A percentile compares a stretch with the other conserved stretches of the same genome.
phyloP scores from a whole-genome alignment of 129 eudicot species.

The Tanacetum coccineum region DNA sequence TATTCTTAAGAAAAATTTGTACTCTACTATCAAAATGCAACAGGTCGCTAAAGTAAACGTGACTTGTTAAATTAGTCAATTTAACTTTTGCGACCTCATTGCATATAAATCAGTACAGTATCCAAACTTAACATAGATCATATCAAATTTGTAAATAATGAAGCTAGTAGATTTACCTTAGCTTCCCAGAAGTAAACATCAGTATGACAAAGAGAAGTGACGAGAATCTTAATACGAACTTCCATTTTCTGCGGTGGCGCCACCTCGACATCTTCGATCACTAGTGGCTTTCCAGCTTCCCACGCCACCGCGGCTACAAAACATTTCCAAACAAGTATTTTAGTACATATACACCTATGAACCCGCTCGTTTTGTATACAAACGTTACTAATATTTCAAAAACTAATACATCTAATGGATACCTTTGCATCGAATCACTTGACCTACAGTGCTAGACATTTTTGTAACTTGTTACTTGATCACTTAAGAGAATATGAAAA shows the following conservation, averaged over 20 bases:
- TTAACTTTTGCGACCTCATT: too few relatives aligned
- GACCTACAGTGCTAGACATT: constrained; percentile 41
- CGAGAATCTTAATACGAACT: constrained; percentile 71
- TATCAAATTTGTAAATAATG: too few relatives aligned
- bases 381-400: not conserved
- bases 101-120: too few relatives aligned
- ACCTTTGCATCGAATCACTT: constrained; percentile 67
- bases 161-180: constrained; percentile 35
- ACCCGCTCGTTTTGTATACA: too few relatives aligned
- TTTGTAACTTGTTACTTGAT: constrained; percentile 10
- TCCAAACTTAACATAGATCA: too few relatives aligned
- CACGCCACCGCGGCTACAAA: constrained; percentile 75
- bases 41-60: too few relatives aligned
- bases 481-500: constrained; percentile 4
- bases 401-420: too few relatives aligned
- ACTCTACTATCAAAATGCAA: too few relatives aligned
- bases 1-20: too few relatives aligned
- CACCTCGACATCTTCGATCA: constrained; percentile 80
- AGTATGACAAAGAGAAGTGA: constrained; percentile 75
- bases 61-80: too few relatives aligned
- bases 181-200: constrained; percentile 96
- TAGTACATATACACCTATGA: not conserved
- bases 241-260: constrained; percentile 82
- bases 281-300: constrained; percentile 84
- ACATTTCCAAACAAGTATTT: not conserved